A percentile compares a stretch with the other conserved stretches of the same genome.
phyloP scores from a whole-genome alignment of 1,139 yeast species.

The Entelexis sorbosivorans region DNA sequence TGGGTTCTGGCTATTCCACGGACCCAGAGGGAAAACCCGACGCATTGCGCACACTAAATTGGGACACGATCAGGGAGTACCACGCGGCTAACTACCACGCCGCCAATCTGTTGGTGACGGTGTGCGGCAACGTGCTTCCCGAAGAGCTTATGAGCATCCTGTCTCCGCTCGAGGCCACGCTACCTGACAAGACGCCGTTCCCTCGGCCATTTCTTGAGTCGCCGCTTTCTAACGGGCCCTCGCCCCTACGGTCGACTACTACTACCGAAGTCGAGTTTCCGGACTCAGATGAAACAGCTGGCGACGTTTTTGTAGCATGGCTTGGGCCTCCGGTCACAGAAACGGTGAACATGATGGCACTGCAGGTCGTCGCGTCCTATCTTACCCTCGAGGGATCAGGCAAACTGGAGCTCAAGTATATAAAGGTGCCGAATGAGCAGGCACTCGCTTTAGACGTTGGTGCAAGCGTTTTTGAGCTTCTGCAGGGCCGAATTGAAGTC shows the following conservation, averaged over 20 bases:
- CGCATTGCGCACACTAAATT: constrained; percentile 61
- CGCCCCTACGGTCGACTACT: neutral
- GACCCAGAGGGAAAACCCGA: constrained; percentile 89
- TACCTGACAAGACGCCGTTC: constrained; percentile 40
- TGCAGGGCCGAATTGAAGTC: constrained; percentile 48
- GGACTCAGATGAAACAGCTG: constrained; percentile 76
- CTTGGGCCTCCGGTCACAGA: constrained; percentile 62
- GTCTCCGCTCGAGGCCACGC: constrained; percentile 56
- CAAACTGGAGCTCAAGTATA: constrained; percentile 60
- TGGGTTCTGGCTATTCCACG: constrained; percentile 55
- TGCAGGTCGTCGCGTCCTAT: constrained; percentile 63
- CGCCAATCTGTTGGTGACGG: constrained; percentile 68
- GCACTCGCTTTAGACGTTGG: constrained; percentile 71
- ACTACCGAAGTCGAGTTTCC: constrained; percentile 55
- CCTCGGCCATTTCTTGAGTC: constrained; percentile 69
- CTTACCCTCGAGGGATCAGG: constrained; percentile 49
- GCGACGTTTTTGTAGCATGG: constrained; percentile 69
- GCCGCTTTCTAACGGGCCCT: neutral
- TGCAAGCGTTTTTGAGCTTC: constrained; percentile 58
- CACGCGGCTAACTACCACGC: constrained; percentile 68
- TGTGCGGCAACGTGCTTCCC: constrained; percentile 77
- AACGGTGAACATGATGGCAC: constrained; percentile 47
- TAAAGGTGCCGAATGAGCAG: constrained; percentile 53
- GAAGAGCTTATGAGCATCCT: constrained; percentile 52
- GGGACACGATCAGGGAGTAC: constrained; percentile 62